These are phyloP conservation scores for Sordariomycetes sp. DNA, from an alignment of 2,329 filamentous ascomycete genomes.

Conservation along the genomic window DNA sequence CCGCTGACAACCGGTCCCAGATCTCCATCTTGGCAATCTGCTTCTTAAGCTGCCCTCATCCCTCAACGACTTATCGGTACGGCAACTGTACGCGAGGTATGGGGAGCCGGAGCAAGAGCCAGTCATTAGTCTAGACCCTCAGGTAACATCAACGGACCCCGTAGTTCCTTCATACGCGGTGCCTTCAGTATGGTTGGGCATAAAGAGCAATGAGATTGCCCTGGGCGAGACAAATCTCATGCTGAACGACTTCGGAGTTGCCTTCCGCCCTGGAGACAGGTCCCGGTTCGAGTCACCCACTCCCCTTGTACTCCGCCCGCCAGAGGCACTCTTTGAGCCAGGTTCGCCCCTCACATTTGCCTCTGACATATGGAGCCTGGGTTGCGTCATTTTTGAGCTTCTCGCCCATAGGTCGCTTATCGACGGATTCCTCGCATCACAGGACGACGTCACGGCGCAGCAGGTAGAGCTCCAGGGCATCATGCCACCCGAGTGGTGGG, in stretches of 20 bases:
- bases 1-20: background rate
- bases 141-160: constrained; percentile 4
- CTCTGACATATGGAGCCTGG: constrained; percentile 21
- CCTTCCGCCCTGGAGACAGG: constrained; percentile 14
- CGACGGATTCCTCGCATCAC: constrained; percentile 14
- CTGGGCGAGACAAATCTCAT: constrained; percentile 11
- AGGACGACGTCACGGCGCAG: constrained; percentile 17
- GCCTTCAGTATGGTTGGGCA: constrained; percentile 20
- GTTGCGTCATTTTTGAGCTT: constrained; percentile 17
- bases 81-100: constrained; percentile 14
- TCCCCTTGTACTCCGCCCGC: constrained; percentile 10
- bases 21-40: background rate
- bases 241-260: constrained; percentile 22
- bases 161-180: constrained; percentile 19
- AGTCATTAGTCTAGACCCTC: constrained; percentile 8
- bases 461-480: constrained; percentile 19
- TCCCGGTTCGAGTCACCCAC: constrained; percentile 5
- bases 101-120: constrained; percentile 11
- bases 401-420: constrained; percentile 17
- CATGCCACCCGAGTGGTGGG: constrained; percentile 18
- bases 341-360: constrained; percentile 16
- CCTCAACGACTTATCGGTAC: constrained; percentile 11
- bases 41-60: background rate
- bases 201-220: constrained; percentile 16
- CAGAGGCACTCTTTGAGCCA: constrained; percentile 23